These are phyloP conservation scores for Cystofilobasidium bisporidii DNA, from an alignment of 768 basidiomycete genomes.

Conservation along the genomic window DNA sequence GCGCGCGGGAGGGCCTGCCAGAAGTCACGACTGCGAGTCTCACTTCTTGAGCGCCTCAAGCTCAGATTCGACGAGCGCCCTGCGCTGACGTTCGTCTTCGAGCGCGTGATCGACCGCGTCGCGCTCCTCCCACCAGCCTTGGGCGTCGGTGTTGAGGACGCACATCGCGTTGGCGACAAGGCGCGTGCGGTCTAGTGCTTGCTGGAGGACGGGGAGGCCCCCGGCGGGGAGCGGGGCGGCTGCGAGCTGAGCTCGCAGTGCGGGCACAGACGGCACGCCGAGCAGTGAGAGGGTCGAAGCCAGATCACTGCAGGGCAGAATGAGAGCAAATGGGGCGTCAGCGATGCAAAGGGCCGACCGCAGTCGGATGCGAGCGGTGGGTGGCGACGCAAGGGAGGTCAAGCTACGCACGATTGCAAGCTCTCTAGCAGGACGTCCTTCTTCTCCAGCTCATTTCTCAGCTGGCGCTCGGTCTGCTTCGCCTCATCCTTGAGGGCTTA, in stretches of 20 bases:
- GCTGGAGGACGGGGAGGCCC: neutral
- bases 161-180: neutral
- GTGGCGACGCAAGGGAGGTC: too few species aligned
- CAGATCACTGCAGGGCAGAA: neutral
- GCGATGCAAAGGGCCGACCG: neutral
- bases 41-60: constrained; percentile 13
- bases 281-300: neutral
- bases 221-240: neutral
- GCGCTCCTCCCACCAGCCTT: constrained; percentile 5
- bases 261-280: neutral
- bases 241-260: neutral
- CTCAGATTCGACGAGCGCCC: neutral
- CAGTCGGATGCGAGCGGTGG: too few species aligned
- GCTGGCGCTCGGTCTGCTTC: too few species aligned
- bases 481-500: too few species aligned
- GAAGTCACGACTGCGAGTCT: too few species aligned
- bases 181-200: neutral
- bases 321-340: neutral
- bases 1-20: too few species aligned
- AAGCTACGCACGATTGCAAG: too few species aligned
- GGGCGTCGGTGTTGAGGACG: neutral
- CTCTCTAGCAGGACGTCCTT: too few species aligned
- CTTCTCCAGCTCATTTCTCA: too few species aligned
- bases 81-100: neutral
- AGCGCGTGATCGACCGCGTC: neutral